Conservation (phyloP, 805 yeast species). For the Cyberlindnera subsufficiens region DNA sequence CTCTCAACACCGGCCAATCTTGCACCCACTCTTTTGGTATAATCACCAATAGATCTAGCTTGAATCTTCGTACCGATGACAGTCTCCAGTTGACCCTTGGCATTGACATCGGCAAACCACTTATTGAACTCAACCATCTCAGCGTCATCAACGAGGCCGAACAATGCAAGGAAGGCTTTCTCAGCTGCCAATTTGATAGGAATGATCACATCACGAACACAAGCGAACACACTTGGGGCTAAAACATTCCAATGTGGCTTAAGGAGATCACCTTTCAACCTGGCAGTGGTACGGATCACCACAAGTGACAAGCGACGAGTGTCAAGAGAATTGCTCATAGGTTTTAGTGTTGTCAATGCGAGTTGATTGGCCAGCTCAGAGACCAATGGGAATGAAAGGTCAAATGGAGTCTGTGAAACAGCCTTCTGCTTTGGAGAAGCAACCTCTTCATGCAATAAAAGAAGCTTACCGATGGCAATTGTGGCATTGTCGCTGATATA, state of each 20-base stretch:
- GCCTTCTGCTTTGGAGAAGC: slow-evolving; percentile 31
- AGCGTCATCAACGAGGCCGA: slow-evolving; percentile 66
- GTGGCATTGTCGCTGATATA: slow-evolving; percentile 71
- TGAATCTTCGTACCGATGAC: slow-evolving; percentile 46
- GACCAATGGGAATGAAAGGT: slow-evolving; percentile 36
- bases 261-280: slow-evolving; percentile 50
- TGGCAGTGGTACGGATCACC: slow-evolving; percentile 66
- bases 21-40: slow-evolving; percentile 82
- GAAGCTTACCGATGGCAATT: slow-evolving; percentile 74
- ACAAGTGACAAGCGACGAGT: slow-evolving; percentile 76
- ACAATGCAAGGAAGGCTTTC: slow-evolving; percentile 72
- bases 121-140: slow-evolving; percentile 43
- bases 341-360: slow-evolving; percentile 42
- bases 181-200: slow-evolving; percentile 95
- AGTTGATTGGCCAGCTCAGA: slow-evolving; percentile 43
- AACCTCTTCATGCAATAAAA: slow-evolving; percentile 45
- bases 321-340: slow-evolving; percentile 61
- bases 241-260: slow-evolving; percentile 48
- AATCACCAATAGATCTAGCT: slow-evolving; percentile 77
- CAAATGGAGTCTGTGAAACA: slow-evolving; percentile 26
- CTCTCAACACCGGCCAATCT: slow-evolving; percentile 83
- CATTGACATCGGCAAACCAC: slow-evolving; percentile 53
- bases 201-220: slow-evolving; percentile 81
- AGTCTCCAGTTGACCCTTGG: slow-evolving; percentile 29
- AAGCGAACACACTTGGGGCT: slow-evolving; percentile 70